phyloP scores from a whole-genome alignment of 345 rosid genomes.

The Ceriops decandra region DNA sequence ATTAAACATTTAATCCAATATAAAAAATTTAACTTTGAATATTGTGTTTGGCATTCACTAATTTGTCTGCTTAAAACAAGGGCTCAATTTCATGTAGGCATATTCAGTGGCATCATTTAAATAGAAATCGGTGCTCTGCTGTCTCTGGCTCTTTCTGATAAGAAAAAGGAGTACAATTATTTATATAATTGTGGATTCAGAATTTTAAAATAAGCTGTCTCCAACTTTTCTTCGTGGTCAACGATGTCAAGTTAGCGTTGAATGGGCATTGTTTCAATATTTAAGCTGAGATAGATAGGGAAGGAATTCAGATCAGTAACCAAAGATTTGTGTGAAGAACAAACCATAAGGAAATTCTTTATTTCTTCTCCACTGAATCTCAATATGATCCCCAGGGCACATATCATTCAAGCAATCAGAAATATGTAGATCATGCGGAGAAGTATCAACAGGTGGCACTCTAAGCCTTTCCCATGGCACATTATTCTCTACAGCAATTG shows the following conservation, averaged over 20 bases:
- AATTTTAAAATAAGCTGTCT: not conserved
- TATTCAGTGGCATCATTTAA: not conserved
- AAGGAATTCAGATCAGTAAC: not conserved
- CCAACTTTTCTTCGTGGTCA: not conserved
- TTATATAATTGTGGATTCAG: not conserved
- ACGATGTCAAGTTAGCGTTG: not conserved
- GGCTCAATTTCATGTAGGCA: not conserved
- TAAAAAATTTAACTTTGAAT: not conserved
- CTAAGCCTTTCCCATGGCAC: conserved; percentile 81
- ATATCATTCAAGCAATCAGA: conserved; percentile 62
- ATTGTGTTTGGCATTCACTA: not conserved
- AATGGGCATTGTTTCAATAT: not conserved
- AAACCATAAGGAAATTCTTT: conserved; percentile 80
- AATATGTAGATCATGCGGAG: conserved; percentile 55
- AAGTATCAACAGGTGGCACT: conserved; percentile 47
- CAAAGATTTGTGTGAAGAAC: conserved; percentile 7
- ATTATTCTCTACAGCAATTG: conserved; percentile 47
- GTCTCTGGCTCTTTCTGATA: not conserved
- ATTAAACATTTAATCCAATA: not conserved
- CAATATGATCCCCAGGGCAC: conserved; percentile 68
- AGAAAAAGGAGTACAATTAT: not conserved
- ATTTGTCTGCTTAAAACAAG: not conserved
- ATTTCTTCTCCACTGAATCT: conserved; percentile 93
- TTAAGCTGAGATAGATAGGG: not conserved
- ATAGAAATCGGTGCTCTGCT: not conserved